Conservation (phyloP, 192 early-diverging fungal species). For the Linnemannia exigua region DNA sequence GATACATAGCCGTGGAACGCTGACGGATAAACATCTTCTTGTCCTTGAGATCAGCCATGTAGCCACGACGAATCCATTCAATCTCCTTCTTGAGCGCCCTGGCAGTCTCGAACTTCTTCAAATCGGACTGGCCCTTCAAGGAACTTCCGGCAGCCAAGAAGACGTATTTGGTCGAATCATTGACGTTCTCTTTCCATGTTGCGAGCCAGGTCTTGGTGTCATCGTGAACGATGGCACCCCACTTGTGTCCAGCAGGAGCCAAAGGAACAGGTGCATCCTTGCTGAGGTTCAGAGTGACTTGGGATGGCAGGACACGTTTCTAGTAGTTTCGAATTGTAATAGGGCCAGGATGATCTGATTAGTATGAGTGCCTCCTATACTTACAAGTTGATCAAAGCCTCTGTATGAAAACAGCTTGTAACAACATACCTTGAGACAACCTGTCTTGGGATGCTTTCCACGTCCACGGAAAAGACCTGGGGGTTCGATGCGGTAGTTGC, state of each 20-base stretch:
- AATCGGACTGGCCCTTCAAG: constrained; percentile 96
- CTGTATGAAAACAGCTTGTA: background rate
- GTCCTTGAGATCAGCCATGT: constrained; percentile 84
- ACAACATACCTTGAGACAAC: constrained; percentile 83
- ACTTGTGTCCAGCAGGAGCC: constrained; percentile 90
- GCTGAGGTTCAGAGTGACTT: constrained; percentile 94
- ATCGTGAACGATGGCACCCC: constrained; percentile 91
- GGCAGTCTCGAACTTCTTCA: constrained; percentile 97
- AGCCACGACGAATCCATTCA: constrained; percentile 81
- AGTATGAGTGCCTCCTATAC: background rate
- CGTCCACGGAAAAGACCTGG: constrained; percentile 97
- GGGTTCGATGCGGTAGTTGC: constrained; percentile 98
- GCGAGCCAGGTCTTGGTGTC: constrained; percentile 97
- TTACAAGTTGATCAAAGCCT: background rate
- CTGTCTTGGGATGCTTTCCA: constrained; percentile 96
- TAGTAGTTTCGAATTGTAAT: constrained; percentile 32
- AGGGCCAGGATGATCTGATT: background rate
- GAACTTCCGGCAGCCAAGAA: constrained; percentile 93
- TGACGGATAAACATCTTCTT: constrained; percentile 88
- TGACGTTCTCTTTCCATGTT: constrained; percentile 99
- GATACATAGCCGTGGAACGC: constrained; percentile 93
- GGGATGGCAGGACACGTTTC: constrained; percentile 90
- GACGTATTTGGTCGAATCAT: constrained; percentile 93
- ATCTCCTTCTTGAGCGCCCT: constrained; percentile 88
- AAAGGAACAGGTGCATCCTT: constrained; percentile 81